phyloP scores from a whole-genome alignment of 805 yeast genomes.

The Lachancea cidri region DNA sequence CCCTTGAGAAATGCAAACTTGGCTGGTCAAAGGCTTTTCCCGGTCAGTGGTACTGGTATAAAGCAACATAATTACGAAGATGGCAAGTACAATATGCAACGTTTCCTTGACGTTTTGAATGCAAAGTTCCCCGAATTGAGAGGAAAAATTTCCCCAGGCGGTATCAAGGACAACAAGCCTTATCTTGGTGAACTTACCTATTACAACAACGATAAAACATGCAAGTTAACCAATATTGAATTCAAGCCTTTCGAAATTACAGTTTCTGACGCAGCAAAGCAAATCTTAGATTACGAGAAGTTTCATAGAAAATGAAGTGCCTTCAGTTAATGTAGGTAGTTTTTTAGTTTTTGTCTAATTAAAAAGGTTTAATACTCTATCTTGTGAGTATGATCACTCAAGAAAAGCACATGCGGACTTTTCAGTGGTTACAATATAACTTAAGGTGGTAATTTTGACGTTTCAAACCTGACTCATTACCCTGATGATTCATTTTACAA shows the following conservation, averaged over 20 bases:
- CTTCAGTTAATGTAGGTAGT: too few species aligned
- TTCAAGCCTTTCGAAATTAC: constrained; percentile 37
- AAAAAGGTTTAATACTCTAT: too few species aligned
- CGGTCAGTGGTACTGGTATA: constrained; percentile 14
- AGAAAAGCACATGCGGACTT: too few species aligned
- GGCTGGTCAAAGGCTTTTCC: constrained; percentile 34
- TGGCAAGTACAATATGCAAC: constrained; percentile 27
- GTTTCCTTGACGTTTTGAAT: constrained; percentile 29
- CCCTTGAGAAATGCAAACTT: constrained; percentile 41
- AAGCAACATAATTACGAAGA: constrained; percentile 20
- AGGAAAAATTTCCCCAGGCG: constrained; percentile 41
- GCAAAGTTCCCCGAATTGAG: constrained; percentile 39
- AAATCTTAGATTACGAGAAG: constrained; percentile 29
- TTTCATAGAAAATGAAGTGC: too few species aligned
- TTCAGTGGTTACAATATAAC: too few species aligned
- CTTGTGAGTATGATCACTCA: too few species aligned
- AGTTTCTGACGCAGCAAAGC: constrained; percentile 40
- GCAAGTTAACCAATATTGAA: constrained; percentile 21
- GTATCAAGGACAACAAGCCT: constrained; percentile 9
- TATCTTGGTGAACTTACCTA: constrained; percentile 5
- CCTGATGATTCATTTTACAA: too few species aligned
- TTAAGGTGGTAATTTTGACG: too few species aligned
- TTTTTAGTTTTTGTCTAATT: too few species aligned
- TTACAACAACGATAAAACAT: constrained; percentile 9
- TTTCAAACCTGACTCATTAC: too few species aligned